Base-by-base conservation (phyloP, 2,329 filamentous ascomycete species). In the Colletotrichum tofieldiae region DNA sequence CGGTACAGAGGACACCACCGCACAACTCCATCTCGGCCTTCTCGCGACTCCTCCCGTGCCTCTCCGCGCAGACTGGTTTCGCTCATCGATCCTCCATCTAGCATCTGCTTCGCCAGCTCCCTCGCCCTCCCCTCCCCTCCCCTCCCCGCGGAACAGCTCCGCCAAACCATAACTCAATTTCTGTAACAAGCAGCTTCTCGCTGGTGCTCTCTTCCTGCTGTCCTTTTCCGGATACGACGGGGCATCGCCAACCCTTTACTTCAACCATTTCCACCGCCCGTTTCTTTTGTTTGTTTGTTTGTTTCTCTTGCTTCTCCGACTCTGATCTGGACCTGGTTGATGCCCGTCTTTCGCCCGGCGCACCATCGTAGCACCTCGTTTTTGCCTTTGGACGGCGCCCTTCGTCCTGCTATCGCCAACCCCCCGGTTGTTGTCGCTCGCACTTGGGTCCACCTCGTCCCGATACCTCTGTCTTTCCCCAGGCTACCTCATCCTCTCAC, bases 131-230 rank as follows among this genome's bases (percentile, higher is more conserved):
- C 45, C 23, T 26, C 23, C 23, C 23, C 23, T 26, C 23, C 23
- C 23, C 23, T 26, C 23, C 23, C n/a, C 51, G 54, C 52, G 65
- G 69, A 72, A 72, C 69, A 63, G 52, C 39, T 11, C 64, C 56
- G 41, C 47, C 43, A 69, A 69, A 72, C 65, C 59, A 69, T 64
- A 68, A 72, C 69, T 69, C 59, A 69, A 64, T 69, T 64, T 62
- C 37, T 7, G 32, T n/a, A 3, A 23, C n/a, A 20, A 49, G 45
- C 49, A 29, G 29, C 37, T 56, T 9, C 18, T 41, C 49, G 63
- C n/a, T 56, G 14, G 51, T 23, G 45, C 14, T 35, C 5, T 45
- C 16, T 59, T 29, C 23, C 23, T 51, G 16, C 26, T 59, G 37
- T 35, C 45, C 58, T 26, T 32, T 29, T 56, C 63, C 47, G 63